Evolutionary conservation across 768 basidiomycete species (phyloP), one percentile per base, ranked within the genome.

Genomic region (Tylopilus rubrobrunneus): DNA sequence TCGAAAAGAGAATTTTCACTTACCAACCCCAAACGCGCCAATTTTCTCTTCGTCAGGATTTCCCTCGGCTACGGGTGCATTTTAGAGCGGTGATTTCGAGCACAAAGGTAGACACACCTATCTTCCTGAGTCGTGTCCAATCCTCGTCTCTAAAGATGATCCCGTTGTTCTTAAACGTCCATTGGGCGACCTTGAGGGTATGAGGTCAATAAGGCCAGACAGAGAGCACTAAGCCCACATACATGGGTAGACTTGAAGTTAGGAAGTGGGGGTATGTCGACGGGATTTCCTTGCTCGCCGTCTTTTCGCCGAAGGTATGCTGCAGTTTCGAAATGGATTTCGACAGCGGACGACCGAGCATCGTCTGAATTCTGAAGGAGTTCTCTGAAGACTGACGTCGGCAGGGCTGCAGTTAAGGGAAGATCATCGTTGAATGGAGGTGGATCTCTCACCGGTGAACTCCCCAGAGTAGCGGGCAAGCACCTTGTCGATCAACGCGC

Each of bases 201-300:
- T 8, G n/a, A 39, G 7, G 9, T 39, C 39, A 39, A 10, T 19
- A 39, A 37, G 7, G 7, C 3, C 37, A 15, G 14, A 36, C 15
- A n/a, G 3, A 37, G 7, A 17, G 17, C 9, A 19, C 2, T 39
- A 7, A 39, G 15, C 7, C 7, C 39, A 6, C 39, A 7, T 39
- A 39, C 39, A n/a, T 19, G 39, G n/a, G 82, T 71, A 19, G 81
- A 82, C 72, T 85, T 87, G 59, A 88, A 69, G 72, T 90, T 81
- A 3, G 88, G 84, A 6, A 88, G 68, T 36, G 65, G 55, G 7
- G 48, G 46, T 37, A 51, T 43, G 50, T 61, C 46, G 28, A 48
- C 19, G 17, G 31, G 7, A 31, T 31, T 40, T 25, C 39, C 53
- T 33, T 50, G 51, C 47, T 52, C 55, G 23, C 34, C 33, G 10